Percentiles rank a stretch among this genome's conserved stretches.
Conservation (phyloP, 2,329 filamentous ascomycete genomes). For the Apiospora saccharicola region DNA sequence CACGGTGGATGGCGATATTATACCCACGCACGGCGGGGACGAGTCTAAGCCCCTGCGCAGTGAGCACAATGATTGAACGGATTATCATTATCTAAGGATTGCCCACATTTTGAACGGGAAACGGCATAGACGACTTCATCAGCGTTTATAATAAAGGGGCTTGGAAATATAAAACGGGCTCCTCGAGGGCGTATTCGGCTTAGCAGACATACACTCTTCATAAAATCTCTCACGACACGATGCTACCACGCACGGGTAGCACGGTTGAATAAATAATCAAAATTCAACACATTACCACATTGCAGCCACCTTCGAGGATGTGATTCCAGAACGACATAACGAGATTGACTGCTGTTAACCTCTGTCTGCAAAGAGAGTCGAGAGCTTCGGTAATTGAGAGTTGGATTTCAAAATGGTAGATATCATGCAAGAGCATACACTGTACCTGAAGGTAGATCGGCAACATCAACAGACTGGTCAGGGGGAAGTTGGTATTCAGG, state of each 20-base stretch:
- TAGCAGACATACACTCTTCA: not conserved
- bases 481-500: not conserved
- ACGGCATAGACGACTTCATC: not conserved
- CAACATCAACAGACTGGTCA: not conserved
- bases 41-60: slow-evolving; percentile 36
- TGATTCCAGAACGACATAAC: not conserved
- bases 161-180: not conserved
- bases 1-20: slow-evolving; percentile 50
- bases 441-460: not conserved
- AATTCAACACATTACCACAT: not conserved
- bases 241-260: not conserved
- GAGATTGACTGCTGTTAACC: too few relatives aligned
- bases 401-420: too few relatives aligned
- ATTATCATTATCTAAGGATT: not conserved
- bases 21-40: slow-evolving; percentile 35
- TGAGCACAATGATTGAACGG: slow-evolving; percentile 26
- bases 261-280: not conserved
- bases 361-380: not conserved
- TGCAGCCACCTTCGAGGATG: not conserved
- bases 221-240: not conserved
- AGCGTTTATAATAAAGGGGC: not conserved
- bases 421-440: not conserved
- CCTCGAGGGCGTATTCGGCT: not conserved
- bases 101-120: not conserved
- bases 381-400: too few relatives aligned